Conservation (phyloP, 129 eudicot species). For the Flaveria ramosissima region DNA sequence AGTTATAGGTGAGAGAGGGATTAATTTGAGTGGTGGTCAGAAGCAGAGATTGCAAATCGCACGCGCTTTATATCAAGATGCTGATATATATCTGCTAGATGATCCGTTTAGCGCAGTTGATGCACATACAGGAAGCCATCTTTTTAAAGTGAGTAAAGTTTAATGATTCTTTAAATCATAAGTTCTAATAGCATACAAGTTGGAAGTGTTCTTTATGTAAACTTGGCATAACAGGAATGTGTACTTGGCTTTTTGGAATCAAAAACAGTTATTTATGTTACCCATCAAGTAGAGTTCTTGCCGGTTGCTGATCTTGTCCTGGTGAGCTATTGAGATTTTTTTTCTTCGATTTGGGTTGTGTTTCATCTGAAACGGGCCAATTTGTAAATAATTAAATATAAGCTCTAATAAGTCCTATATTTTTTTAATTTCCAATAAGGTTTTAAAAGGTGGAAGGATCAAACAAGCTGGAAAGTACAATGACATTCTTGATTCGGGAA, state of each 20-base stretch:
- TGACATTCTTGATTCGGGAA: slow-evolving; percentile 66
- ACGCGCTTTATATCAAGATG: slow-evolving; percentile 89
- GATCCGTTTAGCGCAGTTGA: slow-evolving; percentile 98
- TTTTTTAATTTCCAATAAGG: slow-evolving; percentile 40
- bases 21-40: slow-evolving; percentile 96
- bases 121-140: slow-evolving; percentile 91
- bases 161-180: not conserved
- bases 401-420: not conserved
- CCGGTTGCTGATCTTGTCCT: slow-evolving; percentile 85
- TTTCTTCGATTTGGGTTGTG: slow-evolving; percentile 1
- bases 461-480: slow-evolving; percentile 79
- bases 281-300: slow-evolving; percentile 95
- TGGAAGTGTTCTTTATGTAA: slow-evolving; percentile 5
- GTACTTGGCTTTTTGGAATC: slow-evolving; percentile 61
- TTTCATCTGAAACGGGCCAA: not conserved
- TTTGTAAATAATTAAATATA: not conserved
- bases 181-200: not conserved
- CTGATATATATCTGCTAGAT: slow-evolving; percentile 81
- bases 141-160: slow-evolving; percentile 59
- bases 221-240: slow-evolving; percentile 61
- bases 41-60: slow-evolving; percentile 96
- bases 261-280: slow-evolving; percentile 79
- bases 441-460: slow-evolving; percentile 78
- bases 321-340: slow-evolving; percentile 44
- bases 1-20: slow-evolving; percentile 91